Percentiles rank a stretch among this genome's conserved stretches.
These are phyloP conservation scores for Boletus reticuloceps DNA, from an alignment of 768 basidiomycete genomes.

Conservation along the genomic window DNA sequence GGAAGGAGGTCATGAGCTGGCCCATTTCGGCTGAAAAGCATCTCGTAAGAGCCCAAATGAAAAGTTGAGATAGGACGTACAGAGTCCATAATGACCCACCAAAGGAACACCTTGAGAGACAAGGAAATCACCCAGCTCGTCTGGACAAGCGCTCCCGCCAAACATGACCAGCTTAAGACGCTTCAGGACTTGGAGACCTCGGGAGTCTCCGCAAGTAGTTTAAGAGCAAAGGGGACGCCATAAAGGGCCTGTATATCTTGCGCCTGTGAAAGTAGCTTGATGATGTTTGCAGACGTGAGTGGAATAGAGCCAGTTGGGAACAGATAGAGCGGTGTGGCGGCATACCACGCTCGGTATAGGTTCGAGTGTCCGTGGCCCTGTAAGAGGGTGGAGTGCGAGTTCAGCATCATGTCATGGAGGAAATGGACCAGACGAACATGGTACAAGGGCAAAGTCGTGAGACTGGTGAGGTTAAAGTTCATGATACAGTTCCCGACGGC, in stretches of 20 bases:
- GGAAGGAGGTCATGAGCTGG: constrained; percentile 44
- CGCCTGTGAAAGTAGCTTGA: constrained; percentile 35
- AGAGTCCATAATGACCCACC: constrained; percentile 48
- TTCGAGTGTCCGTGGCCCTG: constrained; percentile 24
- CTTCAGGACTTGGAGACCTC: constrained; percentile 40
- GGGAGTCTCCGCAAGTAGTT: constrained; percentile 46
- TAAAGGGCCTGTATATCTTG: constrained; percentile 32
- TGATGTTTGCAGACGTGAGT: constrained; percentile 45
- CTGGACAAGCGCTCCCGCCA: constrained; percentile 52
- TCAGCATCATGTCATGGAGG: background rate
- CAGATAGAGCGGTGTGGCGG: constrained; percentile 40
- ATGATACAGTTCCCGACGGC: constrained; percentile 35
- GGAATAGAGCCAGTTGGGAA: constrained; percentile 41
- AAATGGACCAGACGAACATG: constrained; percentile 22
- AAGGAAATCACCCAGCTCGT: constrained; percentile 52
- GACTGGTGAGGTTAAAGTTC: constrained; percentile 24
- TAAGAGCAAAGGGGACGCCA: constrained; percentile 39
- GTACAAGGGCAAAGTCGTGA: constrained; percentile 32
- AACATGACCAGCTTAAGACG: constrained; percentile 49
- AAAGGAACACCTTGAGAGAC: constrained; percentile 48
- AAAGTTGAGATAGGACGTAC: constrained; percentile 27
- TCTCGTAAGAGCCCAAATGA: background rate
- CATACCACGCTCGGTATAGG: constrained; percentile 43
- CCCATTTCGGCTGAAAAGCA: constrained; percentile 30
- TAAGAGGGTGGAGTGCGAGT: background rate